Conservation (phyloP, 345 rosid species). For the Murraya koenigii region DNA sequence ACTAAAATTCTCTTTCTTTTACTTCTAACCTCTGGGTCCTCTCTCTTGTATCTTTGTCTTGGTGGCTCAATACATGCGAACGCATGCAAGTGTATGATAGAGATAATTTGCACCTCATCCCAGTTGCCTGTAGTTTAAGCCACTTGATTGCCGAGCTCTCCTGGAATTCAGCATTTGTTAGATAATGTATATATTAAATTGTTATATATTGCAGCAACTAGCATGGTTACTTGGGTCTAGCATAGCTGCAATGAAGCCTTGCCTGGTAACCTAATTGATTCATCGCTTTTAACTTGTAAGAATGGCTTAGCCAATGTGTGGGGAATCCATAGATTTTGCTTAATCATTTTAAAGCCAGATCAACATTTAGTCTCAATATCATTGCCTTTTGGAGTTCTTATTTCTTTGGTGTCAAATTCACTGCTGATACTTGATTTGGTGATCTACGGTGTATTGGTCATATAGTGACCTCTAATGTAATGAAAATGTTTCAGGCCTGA, state of each 20-base stretch:
- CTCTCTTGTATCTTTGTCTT: neutral
- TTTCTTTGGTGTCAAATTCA: neutral
- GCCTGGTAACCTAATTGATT: neutral
- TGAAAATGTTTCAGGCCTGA: constrained; percentile 60
- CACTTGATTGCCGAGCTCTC: neutral
- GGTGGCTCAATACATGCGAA: too few relatives aligned
- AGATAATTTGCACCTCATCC: neutral
- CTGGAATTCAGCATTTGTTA: neutral
- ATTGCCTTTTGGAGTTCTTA: neutral
- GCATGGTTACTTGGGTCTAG: neutral
- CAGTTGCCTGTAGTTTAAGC: neutral
- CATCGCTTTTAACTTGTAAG: neutral
- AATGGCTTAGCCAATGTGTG: neutral
- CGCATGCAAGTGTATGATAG: neutral
- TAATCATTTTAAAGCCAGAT: neutral
- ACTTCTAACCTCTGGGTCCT: neutral
- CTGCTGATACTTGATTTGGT: neutral
- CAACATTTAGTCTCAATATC: neutral
- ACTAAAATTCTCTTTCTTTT: neutral
- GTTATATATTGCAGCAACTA: neutral
- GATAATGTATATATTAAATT: neutral
- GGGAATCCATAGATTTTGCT: neutral
- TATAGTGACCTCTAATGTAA: neutral
- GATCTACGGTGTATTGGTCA: neutral
- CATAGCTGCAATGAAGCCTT: neutral